Base-by-base conservation (phyloP, 2,329 filamentous ascomycete genomes). In the Fonsecaea nubica region DNA sequence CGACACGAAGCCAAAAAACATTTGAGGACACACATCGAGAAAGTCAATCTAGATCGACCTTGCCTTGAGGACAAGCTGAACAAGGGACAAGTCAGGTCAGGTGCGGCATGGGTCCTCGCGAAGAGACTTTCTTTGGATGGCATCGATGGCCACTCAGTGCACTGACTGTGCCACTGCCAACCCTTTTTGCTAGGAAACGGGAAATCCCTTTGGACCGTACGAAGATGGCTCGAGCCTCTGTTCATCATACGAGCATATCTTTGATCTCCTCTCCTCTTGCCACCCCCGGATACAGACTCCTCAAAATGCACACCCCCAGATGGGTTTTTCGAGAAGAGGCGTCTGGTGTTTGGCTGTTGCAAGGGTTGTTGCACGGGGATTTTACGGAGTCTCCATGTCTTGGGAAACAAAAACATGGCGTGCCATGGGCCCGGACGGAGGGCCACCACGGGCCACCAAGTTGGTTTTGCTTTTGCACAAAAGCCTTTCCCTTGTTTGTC, bases 311-410 rank as follows among this genome's bases (percentile, higher is more conserved):
- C 63, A 58, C 58, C 40, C 63, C 32, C 40, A 58, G 18, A 45
- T 18, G 33, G 38, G 32, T 38, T 25, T 21, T 13, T 58, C 18
- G 15, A 18, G 33, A 38, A 13, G 13, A 18, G 48, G 52, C n/a
- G 35, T 36, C 36, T 36, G 58, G 21, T 6, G 10, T 55, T n/a
- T 55, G 10, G 21, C 18, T 52, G 25, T 3, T 25, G 25, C n/a
- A 52, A 53, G 50, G 53, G 25, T 25, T 25, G 7, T 64, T 32
- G 25, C 30, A 59, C 64, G 61, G 67, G 67, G 59, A 56, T 65
- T 36, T 67, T 63, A 69, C 67, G 67, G 67, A 69, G 67, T 58
- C 64, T 66, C 67, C 64, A 64, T 50, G 61, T 66, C 58, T 62
- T 58, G 55, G 61, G 33, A 53, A 4, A 12, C 32, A 10, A 42